These are phyloP conservation scores for Aureobasidium sp. DNA, from an alignment of 2,329 filamentous ascomycete species.

Conservation along the genomic window DNA sequence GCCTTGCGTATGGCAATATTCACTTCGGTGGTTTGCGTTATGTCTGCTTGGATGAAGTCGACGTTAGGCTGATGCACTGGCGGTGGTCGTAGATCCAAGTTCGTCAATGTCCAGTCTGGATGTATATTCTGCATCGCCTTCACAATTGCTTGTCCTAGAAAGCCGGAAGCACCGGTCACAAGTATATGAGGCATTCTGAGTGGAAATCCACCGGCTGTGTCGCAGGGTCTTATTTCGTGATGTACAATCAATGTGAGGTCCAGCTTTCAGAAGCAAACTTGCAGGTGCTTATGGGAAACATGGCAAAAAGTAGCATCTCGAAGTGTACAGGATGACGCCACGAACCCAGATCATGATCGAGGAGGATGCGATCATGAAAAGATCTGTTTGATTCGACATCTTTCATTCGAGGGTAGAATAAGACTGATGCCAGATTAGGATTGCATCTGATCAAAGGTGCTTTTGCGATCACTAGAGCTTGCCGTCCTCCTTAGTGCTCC, in stretches of 20 bases:
- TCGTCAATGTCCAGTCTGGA: constrained; percentile 33
- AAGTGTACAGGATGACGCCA: constrained; percentile 10
- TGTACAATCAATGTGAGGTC: neutral
- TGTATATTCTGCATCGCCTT: constrained; percentile 32
- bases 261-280: neutral
- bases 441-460: neutral
- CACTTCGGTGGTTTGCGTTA: constrained; percentile 32
- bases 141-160: constrained; percentile 38
- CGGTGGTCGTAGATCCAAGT: constrained; percentile 35
- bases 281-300: neutral
- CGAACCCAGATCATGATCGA: constrained; percentile 1
- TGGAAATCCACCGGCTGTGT: neutral
- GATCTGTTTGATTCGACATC: no score
- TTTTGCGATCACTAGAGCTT: no score
- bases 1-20: constrained; percentile 50
- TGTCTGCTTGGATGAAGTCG: constrained; percentile 34
- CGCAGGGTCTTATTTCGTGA: constrained; percentile 14
- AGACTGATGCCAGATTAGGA: neutral
- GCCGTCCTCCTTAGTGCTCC: no score
- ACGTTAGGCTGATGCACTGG: constrained; percentile 20
- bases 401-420: no score
- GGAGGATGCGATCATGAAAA: neutral
- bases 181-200: constrained; percentile 28
- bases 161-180: constrained; percentile 43
- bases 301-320: neutral